A percentile compares a stretch with the other conserved stretches of the same genome.
Conservation (phyloP, 148 eudicot genomes). For the Camellia japonica region DNA sequence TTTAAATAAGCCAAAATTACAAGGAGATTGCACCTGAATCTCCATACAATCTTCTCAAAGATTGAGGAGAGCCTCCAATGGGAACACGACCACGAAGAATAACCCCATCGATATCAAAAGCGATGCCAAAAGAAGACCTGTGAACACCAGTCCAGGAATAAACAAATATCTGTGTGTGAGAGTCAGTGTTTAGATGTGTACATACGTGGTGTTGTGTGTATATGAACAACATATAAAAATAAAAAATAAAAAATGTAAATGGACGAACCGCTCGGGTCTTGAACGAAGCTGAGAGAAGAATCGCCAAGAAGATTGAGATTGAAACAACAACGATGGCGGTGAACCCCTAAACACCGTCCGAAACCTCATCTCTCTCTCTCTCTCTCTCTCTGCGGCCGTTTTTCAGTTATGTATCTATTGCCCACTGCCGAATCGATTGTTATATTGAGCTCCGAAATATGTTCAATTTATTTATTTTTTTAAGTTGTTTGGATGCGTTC, state of each 20-base stretch:
- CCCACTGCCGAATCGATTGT: neutral
- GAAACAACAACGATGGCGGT: conserved; percentile 7
- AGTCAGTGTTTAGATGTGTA: too few relatives aligned
- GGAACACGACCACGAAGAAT: conserved; percentile 57
- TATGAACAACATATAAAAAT: neutral
- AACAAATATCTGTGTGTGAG: too few relatives aligned
- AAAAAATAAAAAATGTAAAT: neutral
- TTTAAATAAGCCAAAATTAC: too few relatives aligned
- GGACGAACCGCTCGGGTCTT: conserved; percentile 5
- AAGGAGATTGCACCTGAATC: conserved; percentile 28
- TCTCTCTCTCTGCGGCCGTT: too few relatives aligned
- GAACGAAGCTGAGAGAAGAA: conserved; percentile 22
- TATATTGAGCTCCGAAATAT: too few relatives aligned
- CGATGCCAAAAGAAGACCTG: conserved; percentile 60
- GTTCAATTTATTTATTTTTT: too few relatives aligned
- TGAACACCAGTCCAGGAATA: neutral
- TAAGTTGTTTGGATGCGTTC: too few relatives aligned
- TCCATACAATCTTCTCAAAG: conserved; percentile 41
- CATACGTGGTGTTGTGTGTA: neutral
- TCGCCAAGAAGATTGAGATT: conserved; percentile 4
- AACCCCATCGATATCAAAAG: conserved; percentile 73
- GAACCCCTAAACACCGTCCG: conserved; percentile 6
- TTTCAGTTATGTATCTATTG: too few relatives aligned
- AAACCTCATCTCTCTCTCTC: neutral
- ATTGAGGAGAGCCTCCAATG: conserved; percentile 49